Evolutionary conservation across 257 asterid genomes (phyloP), one percentile per base, ranked within the genome.

Genomic region (Plantago ovata): DNA sequence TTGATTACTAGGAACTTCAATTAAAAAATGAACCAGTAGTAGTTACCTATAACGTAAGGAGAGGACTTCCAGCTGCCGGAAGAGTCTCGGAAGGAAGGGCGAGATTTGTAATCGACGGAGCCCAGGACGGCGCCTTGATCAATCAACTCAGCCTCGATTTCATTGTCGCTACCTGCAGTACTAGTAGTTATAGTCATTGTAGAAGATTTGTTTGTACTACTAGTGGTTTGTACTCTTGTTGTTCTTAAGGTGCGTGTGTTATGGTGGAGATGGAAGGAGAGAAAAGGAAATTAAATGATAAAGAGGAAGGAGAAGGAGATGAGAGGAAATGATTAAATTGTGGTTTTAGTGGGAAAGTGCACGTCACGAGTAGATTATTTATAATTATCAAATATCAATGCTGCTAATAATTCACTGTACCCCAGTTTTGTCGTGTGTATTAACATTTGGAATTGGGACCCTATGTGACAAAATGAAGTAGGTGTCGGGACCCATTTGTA

Each of bases 51-150:
- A 8, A 56, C 18, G 36, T 9, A 56, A 38, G 61, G 47, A 38
- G 61, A 36, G 7, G 61, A 56, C 16, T 38, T 56, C 61, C 61
- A 56, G 44, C 46, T 15, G 18, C 61, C 61, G 36, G 61, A 56
- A 21, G 38, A 38, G 24, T 47, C 38, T 13, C 61, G 61, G 8
- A 56, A 18, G 2, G 61, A 56, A 1, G 33, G 46, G 48, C 47
- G 61, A 10, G 32, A 47, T 38, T 56, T 56, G 18, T 56, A 56
- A 15, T 56, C 61, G 18, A 19, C 16, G 1, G 61, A 56, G 48
- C 32, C 61, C 48, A 5, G 21, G 19, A 56, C 61, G 16, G 18
- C 32, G 12, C 38, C 47, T n/a, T n/a, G n/a, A 33, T 53, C 59
- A 0, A 56, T 9, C 1, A 56, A 16, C 3, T 47, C 18, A 56